phyloP scores from a whole-genome alignment of 2,329 filamentous ascomycete genomes.

The Colletotrichum melonis region DNA sequence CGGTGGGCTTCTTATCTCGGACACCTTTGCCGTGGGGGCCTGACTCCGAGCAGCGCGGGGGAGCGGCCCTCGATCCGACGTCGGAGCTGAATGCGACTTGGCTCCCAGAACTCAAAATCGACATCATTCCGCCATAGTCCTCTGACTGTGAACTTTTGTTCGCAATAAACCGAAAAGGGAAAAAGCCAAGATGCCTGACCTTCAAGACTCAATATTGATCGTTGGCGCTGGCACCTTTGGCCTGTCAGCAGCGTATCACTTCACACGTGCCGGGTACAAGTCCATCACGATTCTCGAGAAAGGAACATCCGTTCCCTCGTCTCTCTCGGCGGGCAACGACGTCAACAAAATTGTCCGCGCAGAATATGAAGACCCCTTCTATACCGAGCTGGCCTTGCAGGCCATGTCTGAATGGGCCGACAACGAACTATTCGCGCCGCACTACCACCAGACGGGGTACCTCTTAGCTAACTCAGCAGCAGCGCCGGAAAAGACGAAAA shows the following conservation, averaged over 20 bases:
- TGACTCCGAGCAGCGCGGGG: background rate
- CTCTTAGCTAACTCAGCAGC: constrained; percentile 58
- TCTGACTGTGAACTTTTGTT: background rate
- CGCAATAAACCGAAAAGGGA: too few species aligned
- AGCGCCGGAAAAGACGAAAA: constrained; percentile 56
- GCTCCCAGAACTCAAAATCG: constrained; percentile 8
- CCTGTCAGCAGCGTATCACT: constrained; percentile 55
- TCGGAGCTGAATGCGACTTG: background rate
- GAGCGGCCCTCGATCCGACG: background rate
- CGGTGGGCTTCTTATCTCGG: background rate
- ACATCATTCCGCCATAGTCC: background rate
- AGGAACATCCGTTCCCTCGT: constrained; percentile 49
- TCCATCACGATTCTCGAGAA: constrained; percentile 55
- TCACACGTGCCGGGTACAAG: constrained; percentile 50
- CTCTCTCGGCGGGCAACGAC: constrained; percentile 47
- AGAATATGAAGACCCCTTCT: constrained; percentile 46
- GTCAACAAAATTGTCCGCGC: constrained; percentile 50
- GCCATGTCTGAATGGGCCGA: constrained; percentile 48
- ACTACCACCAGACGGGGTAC: constrained; percentile 48
- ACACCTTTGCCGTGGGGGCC: background rate
- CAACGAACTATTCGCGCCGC: constrained; percentile 45
- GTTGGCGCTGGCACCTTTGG: constrained; percentile 57
- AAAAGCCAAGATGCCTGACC: background rate
- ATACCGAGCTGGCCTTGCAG: constrained; percentile 43
- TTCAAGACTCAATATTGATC: constrained; percentile 35